Evolutionary conservation across 441 rosid species (phyloP).

Genomic region (Arabidopsis lyrata): DNA sequence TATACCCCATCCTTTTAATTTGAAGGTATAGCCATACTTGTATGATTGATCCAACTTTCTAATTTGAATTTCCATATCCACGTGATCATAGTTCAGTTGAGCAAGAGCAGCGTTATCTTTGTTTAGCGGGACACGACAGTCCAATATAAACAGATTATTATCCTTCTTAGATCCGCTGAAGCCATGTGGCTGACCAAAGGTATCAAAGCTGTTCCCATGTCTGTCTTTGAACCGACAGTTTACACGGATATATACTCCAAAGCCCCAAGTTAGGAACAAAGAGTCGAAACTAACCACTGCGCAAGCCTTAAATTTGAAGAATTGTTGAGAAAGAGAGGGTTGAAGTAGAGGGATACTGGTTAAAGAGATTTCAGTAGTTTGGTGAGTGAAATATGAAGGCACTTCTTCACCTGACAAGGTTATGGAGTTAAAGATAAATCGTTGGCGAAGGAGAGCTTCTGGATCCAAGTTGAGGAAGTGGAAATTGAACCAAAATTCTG

Average conservation of each 20-base stretch:
- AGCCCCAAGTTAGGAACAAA: no score
- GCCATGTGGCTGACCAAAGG: not conserved
- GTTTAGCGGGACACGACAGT: not conserved
- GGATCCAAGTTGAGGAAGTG: not conserved
- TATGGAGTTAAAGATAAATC: not conserved
- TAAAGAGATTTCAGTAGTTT: not conserved
- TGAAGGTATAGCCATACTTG: not conserved
- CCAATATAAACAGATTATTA: not conserved
- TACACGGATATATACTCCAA: not conserved
- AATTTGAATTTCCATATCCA: not conserved
- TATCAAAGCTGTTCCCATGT: not conserved
- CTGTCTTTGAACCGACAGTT: not conserved
- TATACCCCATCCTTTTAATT: not conserved
- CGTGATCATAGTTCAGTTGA: not conserved
- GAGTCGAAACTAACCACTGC: not conserved
- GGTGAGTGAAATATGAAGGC: slow-evolving; percentile 15
- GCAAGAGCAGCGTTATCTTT: not conserved
- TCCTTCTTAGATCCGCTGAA: not conserved
- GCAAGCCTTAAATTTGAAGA: not conserved
- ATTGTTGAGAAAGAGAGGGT: not conserved
- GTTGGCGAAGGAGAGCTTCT: not conserved
- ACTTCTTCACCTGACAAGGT: not conserved
- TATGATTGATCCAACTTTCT: no score
- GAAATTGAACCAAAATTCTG: no score
- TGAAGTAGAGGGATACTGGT: slow-evolving; percentile 14